A percentile compares a stretch with the other conserved stretches of the same genome.
Conservation (phyloP, 78 protist genomes). For the Dictyostelium firmibasis region DNA sequence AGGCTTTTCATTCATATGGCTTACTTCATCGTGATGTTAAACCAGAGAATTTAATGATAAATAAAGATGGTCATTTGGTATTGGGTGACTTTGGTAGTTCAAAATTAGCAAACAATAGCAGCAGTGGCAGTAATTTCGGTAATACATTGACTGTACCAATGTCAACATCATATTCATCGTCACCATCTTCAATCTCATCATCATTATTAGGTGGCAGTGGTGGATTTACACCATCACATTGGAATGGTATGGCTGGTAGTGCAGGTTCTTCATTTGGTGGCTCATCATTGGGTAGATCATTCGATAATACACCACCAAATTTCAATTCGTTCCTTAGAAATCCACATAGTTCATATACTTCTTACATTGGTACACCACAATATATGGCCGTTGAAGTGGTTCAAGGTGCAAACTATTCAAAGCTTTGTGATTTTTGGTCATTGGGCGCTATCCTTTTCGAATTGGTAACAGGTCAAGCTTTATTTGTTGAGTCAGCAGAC, state of each 20-base stretch:
- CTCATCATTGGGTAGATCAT: not conserved
- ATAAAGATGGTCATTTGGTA: constrained; percentile 84
- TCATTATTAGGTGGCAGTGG: constrained; percentile 1
- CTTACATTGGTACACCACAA: constrained; percentile 74
- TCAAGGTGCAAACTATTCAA: constrained; percentile 62
- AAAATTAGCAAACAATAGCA: constrained; percentile 22
- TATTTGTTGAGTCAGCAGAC: constrained; percentile 76
- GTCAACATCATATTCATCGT: not conserved
- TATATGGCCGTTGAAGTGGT: constrained; percentile 80
- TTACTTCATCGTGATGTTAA: constrained; percentile 95
- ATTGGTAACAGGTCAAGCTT: constrained; percentile 36
- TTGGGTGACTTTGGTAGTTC: constrained; percentile 93
- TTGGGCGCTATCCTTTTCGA: constrained; percentile 62
- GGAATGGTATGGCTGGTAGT: not conserved
- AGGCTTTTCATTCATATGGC: constrained; percentile 87
- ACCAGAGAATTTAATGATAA: constrained; percentile 89
- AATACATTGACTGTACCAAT: not conserved
- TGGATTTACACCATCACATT: not conserved
- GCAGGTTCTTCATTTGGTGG: not conserved
- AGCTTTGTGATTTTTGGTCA: constrained; percentile 76
- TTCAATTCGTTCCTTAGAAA: constrained; percentile 53
- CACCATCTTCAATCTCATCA: not conserved
- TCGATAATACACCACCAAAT: constrained; percentile 66
- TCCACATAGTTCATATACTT: constrained; percentile 51
- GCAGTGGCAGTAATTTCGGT: not conserved